A percentile compares a stretch with the other conserved stretches of the same genome.
phyloP scores from a whole-genome alignment of 2,329 filamentous ascomycete genomes.

The Shiraia sp. region DNA sequence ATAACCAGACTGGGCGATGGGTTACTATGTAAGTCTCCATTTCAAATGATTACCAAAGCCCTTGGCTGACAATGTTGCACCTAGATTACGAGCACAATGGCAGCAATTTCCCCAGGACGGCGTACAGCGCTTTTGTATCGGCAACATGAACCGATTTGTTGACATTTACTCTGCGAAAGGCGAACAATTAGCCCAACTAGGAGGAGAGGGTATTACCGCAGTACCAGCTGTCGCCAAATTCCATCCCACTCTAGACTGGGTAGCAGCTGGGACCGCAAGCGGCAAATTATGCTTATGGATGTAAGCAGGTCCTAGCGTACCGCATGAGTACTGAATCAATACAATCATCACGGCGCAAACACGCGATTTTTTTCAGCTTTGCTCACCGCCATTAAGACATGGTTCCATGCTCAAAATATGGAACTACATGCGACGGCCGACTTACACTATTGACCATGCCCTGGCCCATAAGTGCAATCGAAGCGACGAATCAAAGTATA shows the following conservation, averaged over 20 bases:
- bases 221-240: conserved; percentile 93
- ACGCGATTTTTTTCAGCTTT: not conserved
- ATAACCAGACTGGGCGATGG: conserved; percentile 95
- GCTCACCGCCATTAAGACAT: conserved; percentile 9
- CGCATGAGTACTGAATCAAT: not conserved
- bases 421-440: too few relatives aligned
- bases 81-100: conserved; percentile 81
- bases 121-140: conserved; percentile 86
- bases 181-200: conserved; percentile 84
- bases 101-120: conserved; percentile 77
- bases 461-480: too few relatives aligned
- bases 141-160: conserved; percentile 97
- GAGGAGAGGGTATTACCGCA: conserved; percentile 87
- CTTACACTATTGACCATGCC: too few relatives aligned
- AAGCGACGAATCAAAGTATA: too few relatives aligned
- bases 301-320: conserved; percentile 47
- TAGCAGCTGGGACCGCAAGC: conserved; percentile 87
- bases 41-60: conserved; percentile 2
- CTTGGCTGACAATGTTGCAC: conserved; percentile 12
- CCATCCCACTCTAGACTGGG: conserved; percentile 86
- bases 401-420: conserved; percentile 4
- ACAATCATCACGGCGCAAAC: not conserved
- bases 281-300: conserved; percentile 93
- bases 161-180: conserved; percentile 84
- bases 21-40: conserved; percentile 69